Conservation (phyloP, 495 filamentous ascomycete genomes). For the Neurospora sp. region DNA sequence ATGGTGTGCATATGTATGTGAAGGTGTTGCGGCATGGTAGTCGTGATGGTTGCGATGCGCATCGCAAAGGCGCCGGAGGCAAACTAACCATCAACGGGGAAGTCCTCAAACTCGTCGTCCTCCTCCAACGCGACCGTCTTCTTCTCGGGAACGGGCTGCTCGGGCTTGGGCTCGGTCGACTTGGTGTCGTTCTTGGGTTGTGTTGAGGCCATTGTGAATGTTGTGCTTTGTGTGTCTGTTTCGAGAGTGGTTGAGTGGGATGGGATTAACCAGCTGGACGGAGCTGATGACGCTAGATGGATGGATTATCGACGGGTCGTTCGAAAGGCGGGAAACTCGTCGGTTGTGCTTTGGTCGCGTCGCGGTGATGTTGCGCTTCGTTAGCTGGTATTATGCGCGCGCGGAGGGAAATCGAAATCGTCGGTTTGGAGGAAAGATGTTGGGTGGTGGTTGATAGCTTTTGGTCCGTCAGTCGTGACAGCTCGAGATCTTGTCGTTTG, state of each 20-base stretch:
- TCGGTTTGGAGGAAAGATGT: background rate
- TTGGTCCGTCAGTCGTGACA: background rate
- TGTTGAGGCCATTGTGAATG: conserved; percentile 21
- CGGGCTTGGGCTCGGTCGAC: conserved; percentile 23
- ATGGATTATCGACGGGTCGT: background rate
- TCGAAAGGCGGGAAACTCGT: background rate
- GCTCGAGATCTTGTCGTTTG: background rate
- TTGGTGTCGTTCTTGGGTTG: conserved; percentile 33
- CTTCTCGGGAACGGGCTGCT: conserved; percentile 14
- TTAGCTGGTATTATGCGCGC: background rate
- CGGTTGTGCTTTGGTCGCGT: background rate
- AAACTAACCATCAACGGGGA: conserved; percentile 80
- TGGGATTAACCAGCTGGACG: background rate
- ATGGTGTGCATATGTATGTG: too few relatives aligned
- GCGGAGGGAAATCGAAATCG: background rate
- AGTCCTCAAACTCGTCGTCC: conserved; percentile 98
- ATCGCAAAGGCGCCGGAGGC: background rate
- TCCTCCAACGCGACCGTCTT: conserved; percentile 68
- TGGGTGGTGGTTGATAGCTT: background rate
- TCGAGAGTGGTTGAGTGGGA: too few relatives aligned
- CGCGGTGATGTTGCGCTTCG: background rate
- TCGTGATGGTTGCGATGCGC: too few relatives aligned
- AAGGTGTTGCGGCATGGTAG: too few relatives aligned
- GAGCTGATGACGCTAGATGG: background rate
- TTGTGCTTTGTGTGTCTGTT: background rate